Conservation (phyloP, 495 filamentous ascomycete genomes). For the Barbatosphaeria neglecta region DNA sequence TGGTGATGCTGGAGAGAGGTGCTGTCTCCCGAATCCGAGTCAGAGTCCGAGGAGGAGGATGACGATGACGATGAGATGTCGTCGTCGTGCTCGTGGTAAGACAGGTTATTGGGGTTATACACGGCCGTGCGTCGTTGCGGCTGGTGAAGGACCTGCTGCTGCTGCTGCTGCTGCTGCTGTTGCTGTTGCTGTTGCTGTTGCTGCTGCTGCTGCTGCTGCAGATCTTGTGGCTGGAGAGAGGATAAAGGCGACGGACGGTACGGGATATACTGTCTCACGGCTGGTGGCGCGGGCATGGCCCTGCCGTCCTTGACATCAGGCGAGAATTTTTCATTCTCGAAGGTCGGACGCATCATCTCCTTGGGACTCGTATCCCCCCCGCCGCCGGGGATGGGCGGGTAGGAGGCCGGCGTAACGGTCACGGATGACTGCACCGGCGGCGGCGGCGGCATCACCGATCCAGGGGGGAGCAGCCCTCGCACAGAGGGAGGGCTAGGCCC, state of each 20-base stretch:
- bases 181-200: too few relatives aligned
- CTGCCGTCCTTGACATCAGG: conserved; percentile 25
- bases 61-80: background rate
- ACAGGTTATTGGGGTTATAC: background rate
- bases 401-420: conserved; percentile 9
- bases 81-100: background rate
- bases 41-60: background rate
- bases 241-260: conserved; percentile 1
- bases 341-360: conserved; percentile 7
- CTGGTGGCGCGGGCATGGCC: conserved; percentile 7
- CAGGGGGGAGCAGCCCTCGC: conserved; percentile 23
- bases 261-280: background rate
- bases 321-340: conserved; percentile 31
- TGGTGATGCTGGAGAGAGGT: conserved; percentile 19
- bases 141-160: background rate
- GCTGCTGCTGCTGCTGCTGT: background rate
- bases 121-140: background rate
- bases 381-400: conserved; percentile 8
- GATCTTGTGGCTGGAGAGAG: conserved; percentile 2
- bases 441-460: conserved; percentile 1
- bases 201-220: background rate
- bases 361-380: conserved; percentile 13
- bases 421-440: too few relatives aligned
- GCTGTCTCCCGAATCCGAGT: conserved; percentile 15
- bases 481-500: conserved; percentile 28